Evolutionary conservation across 768 basidiomycete genomes (phyloP).

Genomic region (Termitomyces titanicus): DNA sequence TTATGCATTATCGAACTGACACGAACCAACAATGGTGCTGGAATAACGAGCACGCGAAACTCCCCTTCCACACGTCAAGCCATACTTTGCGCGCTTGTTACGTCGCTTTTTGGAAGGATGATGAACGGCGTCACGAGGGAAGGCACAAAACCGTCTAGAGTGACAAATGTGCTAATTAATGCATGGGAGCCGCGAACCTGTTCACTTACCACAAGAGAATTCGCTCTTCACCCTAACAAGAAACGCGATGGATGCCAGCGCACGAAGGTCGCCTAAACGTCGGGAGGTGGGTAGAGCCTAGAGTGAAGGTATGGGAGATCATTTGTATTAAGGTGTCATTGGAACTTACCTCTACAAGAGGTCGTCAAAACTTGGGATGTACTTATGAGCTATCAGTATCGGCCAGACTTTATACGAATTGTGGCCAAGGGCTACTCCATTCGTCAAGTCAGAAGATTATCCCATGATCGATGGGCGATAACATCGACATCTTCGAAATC

Average conservation of each 20-base stretch:
- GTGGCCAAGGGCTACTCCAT: background rate
- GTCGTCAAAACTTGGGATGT: background rate
- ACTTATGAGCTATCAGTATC: background rate
- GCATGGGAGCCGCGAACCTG: background rate
- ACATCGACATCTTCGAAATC: slow-evolving; percentile 4
- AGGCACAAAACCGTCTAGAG: slow-evolving; percentile 21
- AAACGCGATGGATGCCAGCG: slow-evolving; percentile 76
- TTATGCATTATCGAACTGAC: background rate
- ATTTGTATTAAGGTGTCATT: background rate
- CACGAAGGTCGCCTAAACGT: slow-evolving; percentile 51
- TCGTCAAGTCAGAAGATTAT: background rate
- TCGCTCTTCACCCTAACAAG: slow-evolving; percentile 55
- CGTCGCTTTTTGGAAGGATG: slow-evolving; percentile 71
- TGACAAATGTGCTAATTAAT: background rate
- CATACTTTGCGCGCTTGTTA: slow-evolving; percentile 72
- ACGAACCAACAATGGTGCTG: background rate
- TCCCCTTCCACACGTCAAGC: slow-evolving; percentile 62
- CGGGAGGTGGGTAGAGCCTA: slow-evolving; percentile 41
- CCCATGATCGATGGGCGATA: slow-evolving; percentile 23
- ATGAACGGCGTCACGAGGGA: slow-evolving; percentile 51
- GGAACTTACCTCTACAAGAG: slow-evolving; percentile 8
- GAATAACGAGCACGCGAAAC: slow-evolving; percentile 5
- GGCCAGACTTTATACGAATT: background rate
- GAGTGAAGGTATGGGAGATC: background rate
- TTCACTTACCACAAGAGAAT: slow-evolving; percentile 48